Evolutionary conservation across 1,284 basidiomycete genomes (phyloP), one percentile per base, ranked within the genome.

Genomic region (Vanrija sp.): DNA sequence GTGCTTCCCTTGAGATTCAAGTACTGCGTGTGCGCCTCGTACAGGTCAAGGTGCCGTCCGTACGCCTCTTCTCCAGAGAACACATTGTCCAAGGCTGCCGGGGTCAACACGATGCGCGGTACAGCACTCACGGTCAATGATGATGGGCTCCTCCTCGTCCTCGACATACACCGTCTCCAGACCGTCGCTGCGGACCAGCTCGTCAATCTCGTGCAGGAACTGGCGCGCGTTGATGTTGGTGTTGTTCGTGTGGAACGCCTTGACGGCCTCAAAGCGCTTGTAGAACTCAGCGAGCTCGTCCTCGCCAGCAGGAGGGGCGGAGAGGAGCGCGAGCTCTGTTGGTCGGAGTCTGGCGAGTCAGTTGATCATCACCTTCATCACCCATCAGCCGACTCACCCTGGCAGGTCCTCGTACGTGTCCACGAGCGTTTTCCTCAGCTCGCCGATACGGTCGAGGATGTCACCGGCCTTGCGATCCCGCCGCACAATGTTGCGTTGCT

Each of bases 1-100:
- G 84, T 83, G 51, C 91, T 82, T 61, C 85, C 82, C 78, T 89
- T 91, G 63, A 97, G 75, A 77, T 99, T 99, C 79, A 86, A 87
- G 78, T 90, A 98, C 46, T 86, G 81, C 46, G 87, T 85, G 70
- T 98, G 95, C 58, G 90, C 86, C 50, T 86, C 80, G 75, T 98
- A 91, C 57, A 99, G 76, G 76, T 98, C 96, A 59, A 98, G 82
- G 74, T 95, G 97, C 75, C 90, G 88, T 47, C 96, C 96, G 61
- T 93, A 91, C 38, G 84, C 83, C 74, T 99, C 96, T 79, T 98
- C 95, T 42, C 96, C 96, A 12, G 91, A 93, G 78, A 97, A 97
- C 63, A 94, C 79, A 54, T 90, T 79, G 57, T 91, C 88, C 54
- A 96, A 82, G 52, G 89, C 92, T 95, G 65, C 46, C 54, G 44